A percentile compares a stretch with the other conserved stretches of the same genome.
Evolutionary conservation across 495 filamentous ascomycete species (phyloP).

Genomic region (Talaromyces borbonicus): DNA sequence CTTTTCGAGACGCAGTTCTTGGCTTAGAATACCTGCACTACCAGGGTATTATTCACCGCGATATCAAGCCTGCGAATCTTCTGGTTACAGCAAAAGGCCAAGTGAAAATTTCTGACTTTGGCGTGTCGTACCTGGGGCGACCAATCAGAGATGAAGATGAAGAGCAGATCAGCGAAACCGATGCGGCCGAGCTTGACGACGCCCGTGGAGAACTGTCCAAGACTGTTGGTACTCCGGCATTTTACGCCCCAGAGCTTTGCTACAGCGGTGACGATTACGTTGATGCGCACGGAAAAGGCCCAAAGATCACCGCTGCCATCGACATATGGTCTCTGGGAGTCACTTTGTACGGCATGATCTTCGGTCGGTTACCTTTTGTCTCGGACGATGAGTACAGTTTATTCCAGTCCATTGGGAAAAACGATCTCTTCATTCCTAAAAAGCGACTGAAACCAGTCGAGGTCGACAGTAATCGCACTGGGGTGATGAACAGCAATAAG

Average conservation of each 20-base stretch:
- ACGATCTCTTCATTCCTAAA: conserved; percentile 78
- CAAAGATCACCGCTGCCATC: conserved; percentile 61
- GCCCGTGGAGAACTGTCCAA: conserved; percentile 83
- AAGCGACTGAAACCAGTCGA: conserved; percentile 67
- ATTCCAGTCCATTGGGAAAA: conserved; percentile 81
- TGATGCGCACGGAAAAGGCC: conserved; percentile 30
- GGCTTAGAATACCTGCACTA: conserved; percentile 95
- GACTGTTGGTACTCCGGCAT: conserved; percentile 93
- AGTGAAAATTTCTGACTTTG: conserved; percentile 99
- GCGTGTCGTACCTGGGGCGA: conserved; percentile 90
- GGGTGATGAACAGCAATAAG: conserved; percentile 34
- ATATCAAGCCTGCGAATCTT: conserved; percentile 98
- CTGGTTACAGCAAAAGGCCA: conserved; percentile 75
- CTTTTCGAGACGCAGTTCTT: conserved; percentile 87
- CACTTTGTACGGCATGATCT: conserved; percentile 91
- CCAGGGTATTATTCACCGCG: conserved; percentile 92
- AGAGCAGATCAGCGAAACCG: conserved; percentile 72
- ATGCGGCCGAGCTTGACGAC: conserved; percentile 76
- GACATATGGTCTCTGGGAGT: conserved; percentile 97
- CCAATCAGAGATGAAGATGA: conserved; percentile 69
- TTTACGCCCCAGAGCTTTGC: conserved; percentile 97
- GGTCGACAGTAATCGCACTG: conserved; percentile 39
- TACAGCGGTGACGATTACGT: conserved; percentile 52
- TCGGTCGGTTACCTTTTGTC: conserved; percentile 84
- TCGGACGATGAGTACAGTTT: conserved; percentile 84